A percentile compares a stretch with the other conserved stretches of the same genome.
Evolutionary conservation across 2,329 filamentous ascomycete genomes (phyloP).

Genomic region (Rhynchosporium secalis): DNA sequence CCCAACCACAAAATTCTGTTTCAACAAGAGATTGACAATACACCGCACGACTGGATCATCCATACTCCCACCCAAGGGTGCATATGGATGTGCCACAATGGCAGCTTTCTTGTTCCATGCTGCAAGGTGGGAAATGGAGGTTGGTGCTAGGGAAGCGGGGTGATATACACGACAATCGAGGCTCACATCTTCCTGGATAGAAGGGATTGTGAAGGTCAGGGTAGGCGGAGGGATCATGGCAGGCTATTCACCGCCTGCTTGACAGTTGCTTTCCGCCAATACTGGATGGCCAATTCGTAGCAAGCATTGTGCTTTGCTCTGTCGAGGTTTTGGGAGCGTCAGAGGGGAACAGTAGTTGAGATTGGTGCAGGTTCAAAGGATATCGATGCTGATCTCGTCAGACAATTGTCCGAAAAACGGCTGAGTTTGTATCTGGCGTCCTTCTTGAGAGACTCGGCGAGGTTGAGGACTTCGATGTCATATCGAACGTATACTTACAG

Average conservation of each 20-base stretch:
- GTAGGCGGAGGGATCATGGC: slow-evolving; percentile 57
- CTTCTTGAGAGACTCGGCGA: neutral
- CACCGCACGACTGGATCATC: slow-evolving; percentile 79
- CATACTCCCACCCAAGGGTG: slow-evolving; percentile 79
- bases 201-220: slow-evolving; percentile 76
- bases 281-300: slow-evolving; percentile 12
- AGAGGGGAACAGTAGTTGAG: neutral
- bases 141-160: slow-evolving; percentile 48
- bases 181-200: slow-evolving; percentile 72
- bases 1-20: slow-evolving; percentile 70
- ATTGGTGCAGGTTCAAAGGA: neutral
- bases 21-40: slow-evolving; percentile 59
- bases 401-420: neutral
- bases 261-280: slow-evolving; percentile 27
- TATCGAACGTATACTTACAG: neutral
- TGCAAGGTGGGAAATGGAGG: slow-evolving; percentile 25
- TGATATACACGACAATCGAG: slow-evolving; percentile 86
- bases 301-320: slow-evolving; percentile 18
- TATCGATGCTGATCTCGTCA: neutral
- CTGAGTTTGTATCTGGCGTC: neutral
- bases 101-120: slow-evolving; percentile 50
- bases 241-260: slow-evolving; percentile 23
- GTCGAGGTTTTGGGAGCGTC: neutral
- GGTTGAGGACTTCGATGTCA: neutral
- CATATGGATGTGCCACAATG: slow-evolving; percentile 87